Conservation (phyloP, 441 rosid species). For the Geranium incanum region DNA sequence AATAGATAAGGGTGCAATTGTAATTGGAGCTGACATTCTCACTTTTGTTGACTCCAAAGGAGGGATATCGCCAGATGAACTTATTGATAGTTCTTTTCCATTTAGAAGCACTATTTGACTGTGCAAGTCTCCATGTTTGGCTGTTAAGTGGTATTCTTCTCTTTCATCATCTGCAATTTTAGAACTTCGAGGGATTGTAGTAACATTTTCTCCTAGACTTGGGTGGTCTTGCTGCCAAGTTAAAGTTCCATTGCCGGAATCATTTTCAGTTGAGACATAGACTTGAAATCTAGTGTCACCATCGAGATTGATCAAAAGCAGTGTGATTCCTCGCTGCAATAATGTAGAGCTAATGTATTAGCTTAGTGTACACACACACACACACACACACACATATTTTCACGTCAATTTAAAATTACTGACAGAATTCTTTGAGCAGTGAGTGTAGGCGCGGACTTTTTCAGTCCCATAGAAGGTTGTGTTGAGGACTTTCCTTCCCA, state of each 20-base stretch:
- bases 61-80: conserved; percentile 57
- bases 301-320: conserved; percentile 73
- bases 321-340: conserved; percentile 62
- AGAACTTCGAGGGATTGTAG: conserved; percentile 25
- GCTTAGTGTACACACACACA: conserved; percentile 1
- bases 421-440: conserved; percentile 74
- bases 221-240: conserved; percentile 27
- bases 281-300: conserved; percentile 27
- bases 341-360: conserved; percentile 18
- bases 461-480: conserved; percentile 61
- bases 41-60: conserved; percentile 42
- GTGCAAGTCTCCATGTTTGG: conserved; percentile 71
- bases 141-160: conserved; percentile 81
- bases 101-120: conserved; percentile 78
- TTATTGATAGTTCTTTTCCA: conserved; percentile 51
- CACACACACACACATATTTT: background rate
- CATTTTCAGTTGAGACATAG: conserved; percentile 35
- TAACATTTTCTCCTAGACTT: conserved; percentile 18
- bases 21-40: conserved; percentile 43
- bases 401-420: conserved; percentile 19
- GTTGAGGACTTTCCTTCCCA: conserved; percentile 65
- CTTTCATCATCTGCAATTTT: conserved; percentile 29
- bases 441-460: conserved; percentile 62
- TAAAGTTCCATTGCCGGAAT: conserved; percentile 31
- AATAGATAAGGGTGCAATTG: conserved; percentile 59